Conservation (phyloP, 2,329 filamentous ascomycete genomes). For the Cryphonectria radicalis region DNA sequence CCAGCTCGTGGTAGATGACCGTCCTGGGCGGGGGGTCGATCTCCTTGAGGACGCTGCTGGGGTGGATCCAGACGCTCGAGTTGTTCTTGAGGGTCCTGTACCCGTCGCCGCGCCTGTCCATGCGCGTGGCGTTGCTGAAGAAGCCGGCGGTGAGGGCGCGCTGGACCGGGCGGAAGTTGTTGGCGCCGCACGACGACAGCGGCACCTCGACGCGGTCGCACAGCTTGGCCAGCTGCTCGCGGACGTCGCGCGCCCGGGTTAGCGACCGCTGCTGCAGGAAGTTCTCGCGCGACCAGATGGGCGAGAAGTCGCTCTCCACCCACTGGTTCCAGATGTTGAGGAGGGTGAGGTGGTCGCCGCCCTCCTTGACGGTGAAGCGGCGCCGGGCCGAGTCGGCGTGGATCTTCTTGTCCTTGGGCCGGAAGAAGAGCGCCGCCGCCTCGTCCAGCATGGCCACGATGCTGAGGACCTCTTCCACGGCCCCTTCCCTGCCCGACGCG, state of each 20-base stretch:
- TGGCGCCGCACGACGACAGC: conserved; percentile 68
- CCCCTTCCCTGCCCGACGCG: conserved; percentile 86
- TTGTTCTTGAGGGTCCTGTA: conserved; percentile 93
- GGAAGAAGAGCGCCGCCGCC: conserved; percentile 86
- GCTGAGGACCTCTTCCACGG: conserved; percentile 88
- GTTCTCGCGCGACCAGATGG: conserved; percentile 88
- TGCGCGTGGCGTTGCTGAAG: conserved; percentile 86
- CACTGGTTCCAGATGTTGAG: conserved; percentile 96
- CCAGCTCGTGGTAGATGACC: conserved; percentile 85
- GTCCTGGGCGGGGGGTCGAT: conserved; percentile 77
- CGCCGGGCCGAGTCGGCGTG: conserved; percentile 90
- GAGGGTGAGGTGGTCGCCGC: conserved; percentile 85
- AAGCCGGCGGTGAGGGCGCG: conserved; percentile 90
- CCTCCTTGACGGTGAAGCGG: conserved; percentile 87
- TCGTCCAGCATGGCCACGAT: conserved; percentile 96
- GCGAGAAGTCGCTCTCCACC: conserved; percentile 88
- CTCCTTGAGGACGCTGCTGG: conserved; percentile 79
- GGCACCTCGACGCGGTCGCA: conserved; percentile 92
- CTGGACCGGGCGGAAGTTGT: conserved; percentile 78
- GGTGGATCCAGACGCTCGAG: conserved; percentile 89
- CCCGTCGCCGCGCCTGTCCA: conserved; percentile 82
- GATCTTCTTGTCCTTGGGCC: conserved; percentile 96
- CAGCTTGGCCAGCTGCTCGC: conserved; percentile 88
- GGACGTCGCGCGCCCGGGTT: conserved; percentile 84
- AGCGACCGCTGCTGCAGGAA: conserved; percentile 92